These are phyloP conservation scores for Chimonanthus praecox DNA, from an alignment of 164 flowering plant genomes.

Conservation along the genomic window DNA sequence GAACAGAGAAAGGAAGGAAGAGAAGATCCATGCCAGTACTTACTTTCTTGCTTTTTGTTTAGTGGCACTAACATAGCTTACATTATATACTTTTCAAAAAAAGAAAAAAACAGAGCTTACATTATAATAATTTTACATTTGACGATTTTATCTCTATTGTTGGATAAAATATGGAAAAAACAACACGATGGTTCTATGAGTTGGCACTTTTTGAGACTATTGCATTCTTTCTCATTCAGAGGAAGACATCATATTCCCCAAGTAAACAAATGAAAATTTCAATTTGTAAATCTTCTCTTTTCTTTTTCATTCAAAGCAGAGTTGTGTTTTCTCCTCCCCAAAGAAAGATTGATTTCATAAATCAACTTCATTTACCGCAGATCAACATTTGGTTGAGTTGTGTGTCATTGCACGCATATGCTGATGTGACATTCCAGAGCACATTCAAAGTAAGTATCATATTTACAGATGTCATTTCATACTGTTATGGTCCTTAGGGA, in stretches of 20 bases:
- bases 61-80: too few relatives aligned
- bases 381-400: slow-evolving; percentile 73
- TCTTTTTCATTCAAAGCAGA: not conserved
- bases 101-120: too few relatives aligned
- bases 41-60: too few relatives aligned
- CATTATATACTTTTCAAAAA: too few relatives aligned
- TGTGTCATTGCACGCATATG: slow-evolving; percentile 70
- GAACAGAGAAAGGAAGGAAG: too few relatives aligned
- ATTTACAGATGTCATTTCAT: not conserved
- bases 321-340: not conserved
- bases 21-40: too few relatives aligned
- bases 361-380: slow-evolving; percentile 36
- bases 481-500: not conserved
- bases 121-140: too few relatives aligned
- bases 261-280: not conserved
- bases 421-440: slow-evolving; percentile 64
- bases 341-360: not conserved
- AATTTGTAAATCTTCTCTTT: not conserved
- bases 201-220: not conserved
- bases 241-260: not conserved
- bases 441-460: slow-evolving; percentile 66
- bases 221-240: not conserved
- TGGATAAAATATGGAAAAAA: not conserved
- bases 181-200: not conserved
- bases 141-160: not conserved